Conservation (phyloP, 257 asterid species). For the Solanum sitiens region DNA sequence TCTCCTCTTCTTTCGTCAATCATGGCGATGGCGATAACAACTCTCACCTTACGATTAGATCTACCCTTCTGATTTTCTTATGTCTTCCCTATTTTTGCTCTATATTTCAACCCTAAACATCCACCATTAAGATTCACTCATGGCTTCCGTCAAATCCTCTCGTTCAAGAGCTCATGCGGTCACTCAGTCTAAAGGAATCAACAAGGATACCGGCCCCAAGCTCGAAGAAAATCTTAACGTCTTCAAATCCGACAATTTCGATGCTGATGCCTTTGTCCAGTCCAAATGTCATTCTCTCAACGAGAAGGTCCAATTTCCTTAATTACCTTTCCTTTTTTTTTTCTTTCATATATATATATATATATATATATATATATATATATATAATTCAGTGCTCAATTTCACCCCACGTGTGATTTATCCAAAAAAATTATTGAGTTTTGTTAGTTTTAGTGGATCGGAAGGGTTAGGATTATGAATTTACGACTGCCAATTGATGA, state of each 20-base stretch:
- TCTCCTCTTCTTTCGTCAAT: background rate
- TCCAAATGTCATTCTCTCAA: constrained; percentile 83
- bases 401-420: background rate
- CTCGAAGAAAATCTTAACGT: constrained; percentile 88
- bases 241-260: constrained; percentile 86
- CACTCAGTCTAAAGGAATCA: constrained; percentile 42
- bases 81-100: background rate
- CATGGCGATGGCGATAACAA: background rate
- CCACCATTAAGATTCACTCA: background rate
- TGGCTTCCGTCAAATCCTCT: constrained; percentile 80
- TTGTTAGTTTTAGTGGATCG: background rate
- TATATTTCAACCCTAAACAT: background rate
- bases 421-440: background rate
- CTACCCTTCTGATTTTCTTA: background rate
- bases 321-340: background rate
- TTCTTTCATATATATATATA: background rate
- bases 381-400: background rate
- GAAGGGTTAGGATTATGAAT: background rate
- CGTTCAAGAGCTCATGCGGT: constrained; percentile 71
- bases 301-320: constrained; percentile 52
- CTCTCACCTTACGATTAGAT: background rate
- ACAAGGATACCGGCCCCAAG: constrained; percentile 57
- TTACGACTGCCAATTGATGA: background rate
- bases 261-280: constrained; percentile 78
- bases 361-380: too few relatives aligned